Evolutionary conservation across 495 filamentous ascomycete species (phyloP), one percentile per base, ranked within the genome.

Genomic region (Xylaria flabelliformis): DNA sequence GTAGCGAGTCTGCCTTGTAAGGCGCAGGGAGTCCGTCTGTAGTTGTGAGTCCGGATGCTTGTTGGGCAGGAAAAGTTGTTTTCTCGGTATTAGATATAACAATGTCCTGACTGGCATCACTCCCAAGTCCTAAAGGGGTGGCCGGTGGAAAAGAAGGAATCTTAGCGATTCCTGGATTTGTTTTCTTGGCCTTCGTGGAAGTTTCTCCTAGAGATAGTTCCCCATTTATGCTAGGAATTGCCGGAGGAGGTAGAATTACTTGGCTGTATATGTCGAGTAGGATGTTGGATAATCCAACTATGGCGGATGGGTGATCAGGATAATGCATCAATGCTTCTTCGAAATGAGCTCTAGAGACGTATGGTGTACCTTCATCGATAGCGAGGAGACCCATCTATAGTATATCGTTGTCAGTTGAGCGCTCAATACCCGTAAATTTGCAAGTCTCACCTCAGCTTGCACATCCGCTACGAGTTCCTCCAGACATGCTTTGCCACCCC

Each of bases 391-490:
- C 96, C 80, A 89, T 89, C 89, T 93, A 76, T 29, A 29, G 26
- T 29, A 29, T 65, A 53, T 63, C 19, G n/a, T 29, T 10, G 46
- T 73, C 41, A 73, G 65, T 64, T 34, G 21, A 53, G 34, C 41
- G 13, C 44, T 50, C n/a, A 64, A 44, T 26, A 50, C 5, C 12
- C 41, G 4, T 19, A 12, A 24, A 44, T 13, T 17, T 63, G n/a
- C 15, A 42, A 44, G 19, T 82, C 86, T 80, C 82, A 90, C 90
- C 81, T 94, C 93, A 17, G 91, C 83, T 76, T 87, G 90, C 7
- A 95, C 87, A 79, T 97, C 93, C n/a, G 87, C 93, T 87, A 91
- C 91, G 15, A 97, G 84, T 76, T 93, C 90, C 71, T 93, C 93
- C 7, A 91, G 87, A 77, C 91, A 92, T 80, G 91, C 94, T 3